Percentiles rank a stretch among this genome's conserved stretches.
Conservation (phyloP, 225 moss, liverwort and hornwort genomes). For the Rhytidiadelphus loreus region DNA sequence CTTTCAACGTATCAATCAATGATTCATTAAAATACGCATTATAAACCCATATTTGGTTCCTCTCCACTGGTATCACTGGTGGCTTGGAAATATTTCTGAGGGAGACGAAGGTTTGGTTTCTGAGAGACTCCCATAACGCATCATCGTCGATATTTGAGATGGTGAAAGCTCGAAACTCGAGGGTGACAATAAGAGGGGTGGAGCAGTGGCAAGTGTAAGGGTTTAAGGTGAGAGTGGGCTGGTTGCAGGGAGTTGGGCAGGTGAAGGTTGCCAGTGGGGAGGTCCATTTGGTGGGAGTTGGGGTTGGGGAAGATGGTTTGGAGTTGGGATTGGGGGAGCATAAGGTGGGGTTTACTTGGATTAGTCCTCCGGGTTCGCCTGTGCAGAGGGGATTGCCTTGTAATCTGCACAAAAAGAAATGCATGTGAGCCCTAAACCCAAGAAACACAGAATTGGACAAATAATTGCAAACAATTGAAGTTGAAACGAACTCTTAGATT, state of each 20-base stretch:
- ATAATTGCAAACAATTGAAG: neutral
- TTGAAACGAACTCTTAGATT: neutral
- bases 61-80: neutral
- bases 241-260: neutral
- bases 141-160: conserved; percentile 7
- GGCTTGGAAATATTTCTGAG: neutral
- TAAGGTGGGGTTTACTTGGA: neutral
- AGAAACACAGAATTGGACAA: neutral
- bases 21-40: conserved; percentile 6
- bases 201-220: conserved; percentile 28
- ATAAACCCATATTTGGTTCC: conserved; percentile 7
- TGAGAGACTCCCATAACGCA: neutral
- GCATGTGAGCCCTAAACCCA: neutral
- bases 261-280: neutral
- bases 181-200: conserved; percentile 14
- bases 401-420: conserved; percentile 6
- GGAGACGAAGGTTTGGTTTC: neutral
- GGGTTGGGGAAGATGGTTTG: neutral
- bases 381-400: conserved; percentile 40
- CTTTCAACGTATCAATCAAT: neutral
- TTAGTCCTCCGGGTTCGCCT: neutral
- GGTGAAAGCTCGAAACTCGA: conserved; percentile 31
- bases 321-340: neutral
- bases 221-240: neutral
- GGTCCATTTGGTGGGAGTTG: neutral